Conservation (phyloP, 306 rosid species). For the Abrus pulchellus region DNA sequence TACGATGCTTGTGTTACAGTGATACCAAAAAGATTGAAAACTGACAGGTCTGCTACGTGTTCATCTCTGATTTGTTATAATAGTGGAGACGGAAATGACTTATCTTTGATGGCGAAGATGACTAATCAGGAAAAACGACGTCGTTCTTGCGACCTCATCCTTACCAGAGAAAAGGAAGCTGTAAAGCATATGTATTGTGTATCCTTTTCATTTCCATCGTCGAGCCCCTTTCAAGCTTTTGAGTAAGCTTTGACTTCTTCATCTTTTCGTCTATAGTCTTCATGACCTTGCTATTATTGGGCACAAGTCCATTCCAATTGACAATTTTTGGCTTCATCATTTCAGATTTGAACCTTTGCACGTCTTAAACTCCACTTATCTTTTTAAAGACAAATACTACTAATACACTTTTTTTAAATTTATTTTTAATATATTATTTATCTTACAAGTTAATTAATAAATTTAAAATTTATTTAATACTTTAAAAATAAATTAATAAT, state of each 20-base stretch:
- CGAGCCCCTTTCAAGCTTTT: slow-evolving; percentile 40
- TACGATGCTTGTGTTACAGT: slow-evolving; percentile 20
- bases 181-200: slow-evolving; percentile 31
- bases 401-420: no score
- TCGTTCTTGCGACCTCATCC: not conserved
- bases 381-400: not conserved
- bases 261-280: slow-evolving; percentile 35
- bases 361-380: slow-evolving; percentile 34
- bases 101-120: slow-evolving; percentile 22
- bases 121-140: slow-evolving; percentile 12
- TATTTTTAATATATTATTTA: no score
- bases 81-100: slow-evolving; percentile 12
- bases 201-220: slow-evolving; percentile 34
- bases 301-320: slow-evolving; percentile 40
- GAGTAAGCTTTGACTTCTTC: slow-evolving; percentile 44
- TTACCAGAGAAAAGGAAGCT: slow-evolving; percentile 17
- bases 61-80: slow-evolving; percentile 5
- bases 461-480: no score
- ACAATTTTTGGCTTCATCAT: slow-evolving; percentile 16
- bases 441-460: no score
- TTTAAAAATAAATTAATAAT: not conserved
- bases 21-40: not conserved
- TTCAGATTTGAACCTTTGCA: slow-evolving; percentile 41
- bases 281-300: slow-evolving; percentile 28
- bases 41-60: slow-evolving; percentile 2